Evolutionary conservation across 2,329 filamentous ascomycete genomes (phyloP).

Genomic region (Cryphonectria naterciae): DNA sequence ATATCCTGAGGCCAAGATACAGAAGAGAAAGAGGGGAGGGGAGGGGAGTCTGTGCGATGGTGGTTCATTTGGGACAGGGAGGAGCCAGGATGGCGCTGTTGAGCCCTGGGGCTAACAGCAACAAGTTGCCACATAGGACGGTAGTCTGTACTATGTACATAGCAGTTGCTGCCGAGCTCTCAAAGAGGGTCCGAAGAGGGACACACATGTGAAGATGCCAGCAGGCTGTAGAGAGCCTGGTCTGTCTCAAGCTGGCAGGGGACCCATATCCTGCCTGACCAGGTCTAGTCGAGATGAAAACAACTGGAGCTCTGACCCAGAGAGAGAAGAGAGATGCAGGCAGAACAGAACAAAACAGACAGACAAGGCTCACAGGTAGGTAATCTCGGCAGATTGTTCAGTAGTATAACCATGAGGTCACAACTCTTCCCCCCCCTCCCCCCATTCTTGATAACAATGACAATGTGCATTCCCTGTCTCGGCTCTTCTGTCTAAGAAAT

Average conservation of each 20-base stretch:
- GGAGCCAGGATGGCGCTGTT: not conserved
- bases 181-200: not conserved
- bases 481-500: conserved; percentile 2
- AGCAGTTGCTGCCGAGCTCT: not conserved
- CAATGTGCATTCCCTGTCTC: not conserved
- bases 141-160: not conserved
- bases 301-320: not conserved
- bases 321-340: not conserved
- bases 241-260: not conserved
- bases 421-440: not conserved
- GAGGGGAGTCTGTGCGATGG: not conserved
- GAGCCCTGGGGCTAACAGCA: not conserved
- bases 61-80: not conserved
- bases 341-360: not conserved
- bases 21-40: not conserved
- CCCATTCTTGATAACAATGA: not conserved
- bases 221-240: not conserved
- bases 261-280: not conserved
- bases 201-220: not conserved
- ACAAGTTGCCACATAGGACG: not conserved
- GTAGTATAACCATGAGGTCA: not conserved
- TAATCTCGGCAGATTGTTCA: conserved; percentile 3
- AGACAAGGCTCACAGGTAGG: not conserved
- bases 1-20: not conserved
- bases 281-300: not conserved